Evolutionary conservation across 2,329 filamentous ascomycete genomes (phyloP).

Genomic region (Colletotrichum spinosum): DNA sequence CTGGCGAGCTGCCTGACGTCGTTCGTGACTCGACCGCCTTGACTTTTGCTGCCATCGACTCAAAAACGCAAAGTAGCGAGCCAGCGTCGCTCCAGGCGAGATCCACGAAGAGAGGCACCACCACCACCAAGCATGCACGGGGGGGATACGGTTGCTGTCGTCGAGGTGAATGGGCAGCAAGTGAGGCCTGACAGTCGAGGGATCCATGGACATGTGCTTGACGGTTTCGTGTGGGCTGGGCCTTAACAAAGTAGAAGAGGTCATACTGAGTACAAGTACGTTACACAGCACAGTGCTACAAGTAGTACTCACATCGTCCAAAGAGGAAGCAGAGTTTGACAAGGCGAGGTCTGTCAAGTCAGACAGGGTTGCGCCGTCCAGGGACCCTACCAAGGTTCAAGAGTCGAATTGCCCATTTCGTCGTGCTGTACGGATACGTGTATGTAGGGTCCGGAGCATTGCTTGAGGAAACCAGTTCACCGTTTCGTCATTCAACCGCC

Average conservation of each 20-base stretch:
- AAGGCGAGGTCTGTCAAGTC: not conserved
- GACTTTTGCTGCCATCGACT: not conserved
- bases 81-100: constrained; percentile 1
- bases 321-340: constrained; percentile 8
- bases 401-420: too few species aligned
- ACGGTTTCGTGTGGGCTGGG: constrained; percentile 6
- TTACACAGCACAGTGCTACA: not conserved
- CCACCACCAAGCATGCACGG: constrained; percentile 6
- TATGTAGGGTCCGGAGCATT: too few species aligned
- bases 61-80: constrained; percentile 12
- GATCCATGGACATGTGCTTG: constrained; percentile 19
- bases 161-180: constrained; percentile 12
- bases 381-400: not conserved
- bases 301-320: too few species aligned
- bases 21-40: constrained; percentile 34
- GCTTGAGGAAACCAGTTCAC: not conserved
- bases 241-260: not conserved
- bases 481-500: too few species aligned
- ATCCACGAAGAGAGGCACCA: not conserved
- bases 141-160: constrained; percentile 30
- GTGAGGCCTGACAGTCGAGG: constrained; percentile 16
- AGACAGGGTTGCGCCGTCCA: not conserved
- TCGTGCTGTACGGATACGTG: too few species aligned
- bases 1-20: constrained; percentile 8
- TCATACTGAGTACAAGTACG: not conserved